Evolutionary conservation across 2,329 filamentous ascomycete species (phyloP).

Genomic region (Exophiala alcalophila): DNA sequence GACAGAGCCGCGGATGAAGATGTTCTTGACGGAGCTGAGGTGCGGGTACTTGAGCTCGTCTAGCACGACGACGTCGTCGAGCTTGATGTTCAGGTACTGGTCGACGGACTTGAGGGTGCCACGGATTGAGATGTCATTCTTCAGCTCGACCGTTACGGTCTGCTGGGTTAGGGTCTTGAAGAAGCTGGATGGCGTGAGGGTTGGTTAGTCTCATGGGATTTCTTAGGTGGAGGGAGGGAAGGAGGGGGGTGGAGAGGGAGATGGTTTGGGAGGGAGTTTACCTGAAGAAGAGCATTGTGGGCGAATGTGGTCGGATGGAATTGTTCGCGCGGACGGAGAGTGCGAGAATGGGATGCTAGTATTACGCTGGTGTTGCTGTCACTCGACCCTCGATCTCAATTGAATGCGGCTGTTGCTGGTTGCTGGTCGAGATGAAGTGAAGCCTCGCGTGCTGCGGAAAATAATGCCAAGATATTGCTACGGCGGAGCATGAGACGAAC

Average conservation of each 20-base stretch:
- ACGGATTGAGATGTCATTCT: constrained; percentile 97
- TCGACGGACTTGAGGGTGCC: constrained; percentile 96
- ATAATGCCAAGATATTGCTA: too few relatives aligned
- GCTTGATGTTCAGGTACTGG: constrained; percentile 98
- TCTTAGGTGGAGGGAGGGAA: not conserved
- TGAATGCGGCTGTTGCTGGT: too few relatives aligned
- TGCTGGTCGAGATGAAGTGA: too few relatives aligned
- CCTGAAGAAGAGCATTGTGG: constrained; percentile 26
- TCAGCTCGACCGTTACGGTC: constrained; percentile 96
- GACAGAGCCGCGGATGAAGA: constrained; percentile 91
- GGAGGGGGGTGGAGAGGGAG: not conserved
- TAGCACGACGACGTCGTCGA: constrained; percentile 89
- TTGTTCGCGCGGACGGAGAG: not conserved
- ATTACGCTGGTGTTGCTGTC: too few relatives aligned
- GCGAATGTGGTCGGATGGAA: not conserved
- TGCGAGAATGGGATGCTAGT: not conserved
- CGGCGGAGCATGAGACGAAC: too few relatives aligned
- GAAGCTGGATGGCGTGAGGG: constrained; percentile 51
- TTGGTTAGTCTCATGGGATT: not conserved
- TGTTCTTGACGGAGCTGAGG: constrained; percentile 85
- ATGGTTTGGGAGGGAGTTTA: not conserved
- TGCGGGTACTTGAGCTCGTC: constrained; percentile 95
- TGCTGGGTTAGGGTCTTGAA: constrained; percentile 99
- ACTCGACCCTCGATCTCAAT: too few relatives aligned
- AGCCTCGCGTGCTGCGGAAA: too few relatives aligned